Evolutionary conservation across 352 stramenopile species (phyloP), one percentile per base, ranked within the genome.

Genomic region (Globisporangium paddicum): DNA sequence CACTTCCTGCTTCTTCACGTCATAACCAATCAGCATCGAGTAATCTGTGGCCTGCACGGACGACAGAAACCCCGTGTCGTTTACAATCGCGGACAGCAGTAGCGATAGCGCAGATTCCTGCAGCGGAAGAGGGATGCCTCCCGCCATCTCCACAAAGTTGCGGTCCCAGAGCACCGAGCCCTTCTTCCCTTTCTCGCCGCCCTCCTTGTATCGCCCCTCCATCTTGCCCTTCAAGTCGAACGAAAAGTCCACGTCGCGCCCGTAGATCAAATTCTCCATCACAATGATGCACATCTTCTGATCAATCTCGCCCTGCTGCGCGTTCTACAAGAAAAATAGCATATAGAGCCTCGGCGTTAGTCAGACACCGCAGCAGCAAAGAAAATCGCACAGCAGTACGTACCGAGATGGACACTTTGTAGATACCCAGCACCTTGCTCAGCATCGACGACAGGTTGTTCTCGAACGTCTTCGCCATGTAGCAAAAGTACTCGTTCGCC

Each of bases 151-250:
- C 19, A 94, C 82, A 48, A 96, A 92, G 61, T 96, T 94, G 50
- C 86, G 82, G 55, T 96, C 86, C 86, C 84, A 94, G 3, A 96
- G 55, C 32, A 94, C 85, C 2, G 68, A 67, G 11, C 74, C 73
- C 26, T 53, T 77, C 42, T 55, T 58, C 23, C 50, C 58, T 11
- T 63, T 67, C 25, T 68, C 60, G 30, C 62, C 65, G 21, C 61
- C 45, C 18, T 73, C 67, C 51, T 79, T 87, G 61, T 89, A 93
- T 25, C 86, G 81, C 26, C 86, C 86, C 64, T 96, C 84, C 66
- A 96, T 86, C 52, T 96, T 96, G 28, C 86, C 86, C 64, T 96
- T 96, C 25, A 96, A 67, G 57, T 96, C 86, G 44, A 94, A 96
- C 8, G 81, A 89, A 38, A 88, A 90, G 62, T 91, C 84, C 55